Evolutionary conservation across 2,329 filamentous ascomycete genomes (phyloP).

Genomic region (Fulvia fulva): DNA sequence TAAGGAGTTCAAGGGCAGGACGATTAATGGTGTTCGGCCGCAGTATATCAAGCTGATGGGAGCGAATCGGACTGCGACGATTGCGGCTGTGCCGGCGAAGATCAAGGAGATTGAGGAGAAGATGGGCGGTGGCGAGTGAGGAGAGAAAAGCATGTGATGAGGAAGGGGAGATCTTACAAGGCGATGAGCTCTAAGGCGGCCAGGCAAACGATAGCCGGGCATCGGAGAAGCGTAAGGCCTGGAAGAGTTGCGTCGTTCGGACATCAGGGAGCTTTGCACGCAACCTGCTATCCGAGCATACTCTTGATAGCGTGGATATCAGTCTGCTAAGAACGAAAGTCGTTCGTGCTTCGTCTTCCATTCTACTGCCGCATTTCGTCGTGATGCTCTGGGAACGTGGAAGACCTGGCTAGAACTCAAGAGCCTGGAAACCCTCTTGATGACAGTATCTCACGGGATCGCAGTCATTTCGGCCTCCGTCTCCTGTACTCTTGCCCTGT

Average conservation of each 20-base stretch:
- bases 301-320: background rate
- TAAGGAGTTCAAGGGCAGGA: background rate
- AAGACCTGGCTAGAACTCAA: background rate
- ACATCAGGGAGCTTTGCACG: background rate
- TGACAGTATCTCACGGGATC: too few relatives aligned
- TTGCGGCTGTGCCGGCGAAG: background rate
- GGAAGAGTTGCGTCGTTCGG: background rate
- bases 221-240: background rate
- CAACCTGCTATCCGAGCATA: background rate
- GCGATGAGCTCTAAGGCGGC: too few relatives aligned
- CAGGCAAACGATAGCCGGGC: background rate
- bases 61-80: background rate
- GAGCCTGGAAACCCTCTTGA: too few relatives aligned
- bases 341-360: background rate
- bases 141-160: background rate
- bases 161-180: background rate
- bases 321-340: background rate
- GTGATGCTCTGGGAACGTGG: background rate
- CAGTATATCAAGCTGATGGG: conserved; percentile 2
- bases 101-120: background rate
- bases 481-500: too few relatives aligned
- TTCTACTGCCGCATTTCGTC: too few relatives aligned
- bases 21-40: background rate
- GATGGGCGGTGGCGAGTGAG: background rate
- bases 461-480: too few relatives aligned